phyloP scores from a whole-genome alignment of 495 filamentous ascomycete species.

The Daldinia grandis region DNA sequence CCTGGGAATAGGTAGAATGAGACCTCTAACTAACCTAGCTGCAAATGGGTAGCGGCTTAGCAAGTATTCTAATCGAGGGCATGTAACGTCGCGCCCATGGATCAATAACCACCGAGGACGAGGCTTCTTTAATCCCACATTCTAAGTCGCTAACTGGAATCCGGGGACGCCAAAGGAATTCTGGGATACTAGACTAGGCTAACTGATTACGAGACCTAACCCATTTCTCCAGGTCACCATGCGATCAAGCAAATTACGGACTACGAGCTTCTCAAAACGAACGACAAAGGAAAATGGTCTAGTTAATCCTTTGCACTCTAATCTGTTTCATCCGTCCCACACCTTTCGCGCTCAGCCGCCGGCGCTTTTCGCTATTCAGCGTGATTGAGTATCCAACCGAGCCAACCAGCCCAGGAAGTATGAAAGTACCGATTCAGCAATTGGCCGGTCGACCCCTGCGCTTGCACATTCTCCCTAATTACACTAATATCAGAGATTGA shows the following conservation, averaged over 20 bases:
- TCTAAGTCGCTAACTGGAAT: neutral
- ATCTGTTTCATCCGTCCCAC: constrained; percentile 39
- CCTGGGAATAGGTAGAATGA: neutral
- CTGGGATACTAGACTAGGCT: neutral
- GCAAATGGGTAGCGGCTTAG: neutral
- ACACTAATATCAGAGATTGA: constrained; percentile 37
- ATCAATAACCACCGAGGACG: constrained; percentile 3
- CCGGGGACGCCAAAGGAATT: neutral
- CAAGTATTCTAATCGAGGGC: constrained; percentile 20
- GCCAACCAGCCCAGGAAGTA: constrained; percentile 20
- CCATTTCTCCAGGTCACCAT: neutral
- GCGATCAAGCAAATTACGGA: constrained; percentile 1
- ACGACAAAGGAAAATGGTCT: constrained; percentile 23
- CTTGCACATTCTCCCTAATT: constrained; percentile 39
- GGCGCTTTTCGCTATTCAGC: constrained; percentile 21
- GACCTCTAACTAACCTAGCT: constrained; percentile 6
- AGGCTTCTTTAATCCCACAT: constrained; percentile 4
- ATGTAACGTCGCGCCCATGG: constrained; percentile 41
- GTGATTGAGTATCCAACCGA: constrained; percentile 27
- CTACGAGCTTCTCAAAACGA: constrained; percentile 3
- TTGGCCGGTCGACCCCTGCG: constrained; percentile 34
- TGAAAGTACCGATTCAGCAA: constrained; percentile 32
- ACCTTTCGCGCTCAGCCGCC: constrained; percentile 31
- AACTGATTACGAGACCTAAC: neutral
- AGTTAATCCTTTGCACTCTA: constrained; percentile 27